Evolutionary conservation across 371 early-diverging fungal genomes (phyloP), one percentile per base, ranked within the genome.

Genomic region (Mortierella sp.): DNA sequence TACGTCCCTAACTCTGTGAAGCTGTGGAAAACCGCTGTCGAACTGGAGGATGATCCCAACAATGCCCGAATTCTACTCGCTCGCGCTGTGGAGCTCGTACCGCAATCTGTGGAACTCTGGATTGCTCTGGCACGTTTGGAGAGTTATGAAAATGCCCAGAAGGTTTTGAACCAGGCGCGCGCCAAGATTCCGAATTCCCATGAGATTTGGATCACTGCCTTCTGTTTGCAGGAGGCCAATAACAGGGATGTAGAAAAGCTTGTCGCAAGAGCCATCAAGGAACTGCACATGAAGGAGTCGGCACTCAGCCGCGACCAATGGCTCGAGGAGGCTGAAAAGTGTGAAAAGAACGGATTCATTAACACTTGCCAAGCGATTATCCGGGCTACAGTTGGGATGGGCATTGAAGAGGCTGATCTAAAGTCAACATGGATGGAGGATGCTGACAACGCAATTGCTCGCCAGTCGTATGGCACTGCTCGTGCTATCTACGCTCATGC

Each of bases 171-270:
- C 78, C 87, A 90, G 54, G 99, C 97, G 0, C 92, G 96, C n/a
- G 72, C 82, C 27, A 86, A 88, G 1, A 87, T 94, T 23, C 97
- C 97, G 10, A 93, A 95, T 0, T 91, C 93, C 52, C 94, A 95
- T 79, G 97, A 97, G 59, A 87, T 98, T 52, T 98, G 97, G 97
- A 89, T 98, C 46, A 90, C 95, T 8, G 98, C 95, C 24, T 97
- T 97, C 21, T 89, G 92, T 63, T 85, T 98, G 12, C 95, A 96
- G 79, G 99, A 97, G 71, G 91, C 87, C 9, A 89, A 93, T 58
- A 74, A 74, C 1, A 83, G 84, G 19, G 86, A 81, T 64, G 67
- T 95, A 3, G 90, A 91, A 26, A 86, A 66, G 26, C 85, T 98
- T 39, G 89, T 97, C 43, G 66, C 79, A 3, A 80, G 86, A 42